phyloP scores from a whole-genome alignment of 2,329 filamentous ascomycete species.

The Penicillium sp. region DNA sequence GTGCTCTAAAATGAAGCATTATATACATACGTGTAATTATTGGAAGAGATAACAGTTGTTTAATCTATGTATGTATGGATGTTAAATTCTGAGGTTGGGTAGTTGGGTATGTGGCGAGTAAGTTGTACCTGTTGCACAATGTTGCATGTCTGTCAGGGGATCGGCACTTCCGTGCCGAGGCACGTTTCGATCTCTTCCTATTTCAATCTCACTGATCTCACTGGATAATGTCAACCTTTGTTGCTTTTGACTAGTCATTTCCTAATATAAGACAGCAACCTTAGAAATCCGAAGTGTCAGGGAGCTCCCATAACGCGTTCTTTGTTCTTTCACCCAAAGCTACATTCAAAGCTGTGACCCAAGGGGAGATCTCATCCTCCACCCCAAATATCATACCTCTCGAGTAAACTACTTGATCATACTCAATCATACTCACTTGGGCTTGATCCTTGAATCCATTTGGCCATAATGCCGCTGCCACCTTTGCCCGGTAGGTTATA shows the following conservation, averaged over 20 bases:
- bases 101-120: background rate
- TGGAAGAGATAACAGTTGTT: too few relatives aligned
- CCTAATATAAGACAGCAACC: background rate
- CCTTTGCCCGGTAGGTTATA: constrained; percentile 1
- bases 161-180: constrained; percentile 12
- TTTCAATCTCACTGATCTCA: background rate
- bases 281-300: background rate
- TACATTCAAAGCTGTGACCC: background rate
- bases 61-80: too few relatives aligned
- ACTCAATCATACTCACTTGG: background rate
- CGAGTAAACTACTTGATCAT: background rate
- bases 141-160: background rate
- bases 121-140: background rate
- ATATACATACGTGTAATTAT: too few relatives aligned
- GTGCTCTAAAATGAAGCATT: background rate
- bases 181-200: background rate
- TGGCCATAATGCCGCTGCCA: constrained; percentile 2
- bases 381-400: background rate
- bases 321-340: background rate
- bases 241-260: background rate
- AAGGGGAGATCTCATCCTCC: background rate
- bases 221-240: too few relatives aligned
- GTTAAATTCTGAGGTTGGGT: background rate
- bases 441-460: background rate
- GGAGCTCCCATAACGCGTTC: background rate